Percentiles rank a stretch among this genome's conserved stretches.
phyloP scores from a whole-genome alignment of 2,329 filamentous ascomycete species.

The Microcyclospora tardicrescens region DNA sequence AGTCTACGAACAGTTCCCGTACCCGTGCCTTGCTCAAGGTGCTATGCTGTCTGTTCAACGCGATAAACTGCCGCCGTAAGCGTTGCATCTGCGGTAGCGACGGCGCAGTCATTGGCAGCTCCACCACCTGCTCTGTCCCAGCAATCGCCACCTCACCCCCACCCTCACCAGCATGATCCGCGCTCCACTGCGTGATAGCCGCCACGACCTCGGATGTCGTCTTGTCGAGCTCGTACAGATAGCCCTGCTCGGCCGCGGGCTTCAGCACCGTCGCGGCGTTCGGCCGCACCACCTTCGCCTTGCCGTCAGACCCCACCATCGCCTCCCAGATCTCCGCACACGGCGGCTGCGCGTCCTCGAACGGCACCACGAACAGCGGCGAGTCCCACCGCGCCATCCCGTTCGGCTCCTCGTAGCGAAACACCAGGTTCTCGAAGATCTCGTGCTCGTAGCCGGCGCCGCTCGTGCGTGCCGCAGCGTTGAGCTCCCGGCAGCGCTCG shows the following conservation, averaged over 20 bases:
- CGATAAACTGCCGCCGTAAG: constrained; percentile 63
- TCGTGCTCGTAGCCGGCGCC: constrained; percentile 35
- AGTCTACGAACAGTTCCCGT: constrained; percentile 28
- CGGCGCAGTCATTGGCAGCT: constrained; percentile 55
- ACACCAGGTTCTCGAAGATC: constrained; percentile 69
- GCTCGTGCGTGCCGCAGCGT: constrained; percentile 36
- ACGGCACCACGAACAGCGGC: constrained; percentile 65
- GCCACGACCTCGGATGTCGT: constrained; percentile 66
- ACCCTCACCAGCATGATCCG: constrained; percentile 48
- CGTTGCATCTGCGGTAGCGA: constrained; percentile 61
- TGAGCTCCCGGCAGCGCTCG: constrained; percentile 46
- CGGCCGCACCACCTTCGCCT: constrained; percentile 54
- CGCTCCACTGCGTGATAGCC: constrained; percentile 54
- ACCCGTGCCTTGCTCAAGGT: constrained; percentile 27
- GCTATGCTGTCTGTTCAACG: constrained; percentile 54
- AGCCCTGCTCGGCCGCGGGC: constrained; percentile 51
- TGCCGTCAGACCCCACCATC: constrained; percentile 46
- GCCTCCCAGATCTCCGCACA: constrained; percentile 64
- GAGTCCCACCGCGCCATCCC: constrained; percentile 76
- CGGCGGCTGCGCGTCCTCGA: constrained; percentile 57
- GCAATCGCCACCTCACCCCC: constrained; percentile 45
- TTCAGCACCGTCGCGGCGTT: constrained; percentile 64
- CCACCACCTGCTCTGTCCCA: constrained; percentile 42
- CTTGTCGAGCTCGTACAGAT: constrained; percentile 67
- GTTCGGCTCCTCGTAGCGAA: constrained; percentile 76